Conservation (phyloP, 345 rosid genomes). For the Boechera stricta region DNA sequence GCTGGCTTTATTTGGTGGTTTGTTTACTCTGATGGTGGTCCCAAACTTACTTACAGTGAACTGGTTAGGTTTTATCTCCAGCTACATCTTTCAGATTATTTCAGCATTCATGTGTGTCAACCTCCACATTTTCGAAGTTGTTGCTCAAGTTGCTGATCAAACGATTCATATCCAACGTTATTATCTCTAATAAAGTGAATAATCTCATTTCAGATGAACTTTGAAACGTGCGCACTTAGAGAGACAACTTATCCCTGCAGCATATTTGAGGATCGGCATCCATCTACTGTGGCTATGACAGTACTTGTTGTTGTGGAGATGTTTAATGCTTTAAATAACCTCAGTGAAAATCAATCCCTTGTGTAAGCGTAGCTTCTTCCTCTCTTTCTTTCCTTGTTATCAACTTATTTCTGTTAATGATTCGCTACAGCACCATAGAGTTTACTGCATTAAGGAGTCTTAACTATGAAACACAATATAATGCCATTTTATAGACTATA, state of each 20-base stretch:
- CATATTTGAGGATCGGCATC: slow-evolving; percentile 92
- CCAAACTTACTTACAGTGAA: slow-evolving; percentile 83
- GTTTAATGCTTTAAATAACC: slow-evolving; percentile 99
- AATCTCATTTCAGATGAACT: slow-evolving; percentile 75
- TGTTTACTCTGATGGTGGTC: slow-evolving; percentile 82
- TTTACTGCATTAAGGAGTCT: slow-evolving; percentile 10
- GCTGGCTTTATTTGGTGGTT: slow-evolving; percentile 99
- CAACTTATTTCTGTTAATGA: slow-evolving; percentile 21
- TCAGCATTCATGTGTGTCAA: slow-evolving; percentile 1
- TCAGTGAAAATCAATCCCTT: slow-evolving; percentile 96
- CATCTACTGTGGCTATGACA: slow-evolving; percentile 97
- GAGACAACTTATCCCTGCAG: slow-evolving; percentile 91
- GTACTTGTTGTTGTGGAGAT: slow-evolving; percentile 99
- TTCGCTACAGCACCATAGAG: not conserved
- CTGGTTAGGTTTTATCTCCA: slow-evolving; percentile 61
- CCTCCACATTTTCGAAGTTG: not conserved
- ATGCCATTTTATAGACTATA: slow-evolving; percentile 1
- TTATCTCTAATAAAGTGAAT: not conserved
- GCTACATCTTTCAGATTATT: slow-evolving; percentile 19
- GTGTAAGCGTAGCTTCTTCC: slow-evolving; percentile 62
- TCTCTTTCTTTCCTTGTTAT: slow-evolving; percentile 5
- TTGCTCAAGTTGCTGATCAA: slow-evolving; percentile 21
- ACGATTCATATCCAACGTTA: not conserved
- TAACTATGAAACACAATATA: not conserved
- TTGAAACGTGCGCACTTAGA: slow-evolving; percentile 86